A percentile compares a stretch with the other conserved stretches of the same genome.
These are phyloP conservation scores for Daphne laureola DNA, from an alignment of 441 rosid species.

Conservation along the genomic window DNA sequence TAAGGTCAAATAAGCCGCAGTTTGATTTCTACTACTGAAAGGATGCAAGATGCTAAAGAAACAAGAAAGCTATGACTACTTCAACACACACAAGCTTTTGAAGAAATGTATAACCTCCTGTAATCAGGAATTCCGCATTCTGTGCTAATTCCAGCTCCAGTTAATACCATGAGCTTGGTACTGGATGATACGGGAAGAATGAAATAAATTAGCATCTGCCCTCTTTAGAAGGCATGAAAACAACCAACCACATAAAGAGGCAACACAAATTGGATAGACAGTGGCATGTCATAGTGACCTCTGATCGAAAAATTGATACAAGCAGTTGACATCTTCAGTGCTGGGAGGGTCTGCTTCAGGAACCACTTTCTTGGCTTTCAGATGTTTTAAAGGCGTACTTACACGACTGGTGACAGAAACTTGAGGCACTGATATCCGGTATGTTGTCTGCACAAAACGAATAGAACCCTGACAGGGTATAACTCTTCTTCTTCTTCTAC, in stretches of 20 bases:
- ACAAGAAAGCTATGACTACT: too few species aligned
- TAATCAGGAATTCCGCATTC: constrained; percentile 97
- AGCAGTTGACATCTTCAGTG: constrained; percentile 37
- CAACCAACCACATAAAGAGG: background rate
- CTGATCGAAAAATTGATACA: constrained; percentile 56
- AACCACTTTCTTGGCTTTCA: constrained; percentile 50
- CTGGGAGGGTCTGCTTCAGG: constrained; percentile 82
- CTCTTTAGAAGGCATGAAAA: constrained; percentile 1
- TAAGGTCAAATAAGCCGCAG: too few species aligned
- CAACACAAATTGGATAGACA: background rate
- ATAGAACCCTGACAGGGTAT: constrained; percentile 19
- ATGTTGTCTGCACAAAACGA: constrained; percentile 40
- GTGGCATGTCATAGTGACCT: constrained; percentile 29
- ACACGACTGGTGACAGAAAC: constrained; percentile 20
- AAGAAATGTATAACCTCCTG: constrained; percentile 52
- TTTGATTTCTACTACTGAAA: too few species aligned
- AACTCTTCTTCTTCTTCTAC: constrained; percentile 19
- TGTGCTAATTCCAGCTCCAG: constrained; percentile 92
- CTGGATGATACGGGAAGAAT: constrained; percentile 25
- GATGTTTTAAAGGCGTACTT: constrained; percentile 24
- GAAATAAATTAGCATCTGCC: constrained; percentile 2
- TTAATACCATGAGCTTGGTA: constrained; percentile 59
- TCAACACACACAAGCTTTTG: background rate
- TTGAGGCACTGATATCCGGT: constrained; percentile 46
- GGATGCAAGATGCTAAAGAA: too few species aligned